A percentile compares a stretch with the other conserved stretches of the same genome.
These are phyloP conservation scores for Astragalus glycyphyllos DNA, from an alignment of 306 rosid genomes.

Conservation along the genomic window DNA sequence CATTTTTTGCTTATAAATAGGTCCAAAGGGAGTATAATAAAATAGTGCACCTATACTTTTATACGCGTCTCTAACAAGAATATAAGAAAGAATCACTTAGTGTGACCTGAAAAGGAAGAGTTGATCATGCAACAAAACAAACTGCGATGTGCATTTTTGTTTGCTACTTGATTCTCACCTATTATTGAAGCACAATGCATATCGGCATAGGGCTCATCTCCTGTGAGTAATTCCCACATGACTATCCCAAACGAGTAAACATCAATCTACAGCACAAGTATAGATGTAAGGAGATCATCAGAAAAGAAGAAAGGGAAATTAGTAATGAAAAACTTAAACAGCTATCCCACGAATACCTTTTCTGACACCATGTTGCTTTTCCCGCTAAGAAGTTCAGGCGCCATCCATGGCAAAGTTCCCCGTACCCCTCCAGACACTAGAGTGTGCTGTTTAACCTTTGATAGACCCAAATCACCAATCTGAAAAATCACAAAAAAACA, in stretches of 20 bases:
- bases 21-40: background rate
- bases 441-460: constrained; percentile 96
- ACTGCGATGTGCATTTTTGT: constrained; percentile 24
- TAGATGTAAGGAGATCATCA: constrained; percentile 31
- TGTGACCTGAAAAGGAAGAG: constrained; percentile 1
- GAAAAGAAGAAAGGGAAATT: no score
- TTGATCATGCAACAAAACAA: constrained; percentile 19
- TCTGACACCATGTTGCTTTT: constrained; percentile 98
- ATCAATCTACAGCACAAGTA: constrained; percentile 78
- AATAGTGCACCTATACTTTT: constrained; percentile 4
- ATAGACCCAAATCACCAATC: constrained; percentile 99
- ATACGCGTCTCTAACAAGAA: constrained; percentile 22
- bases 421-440: constrained; percentile 99
- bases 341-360: constrained; percentile 62
- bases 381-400: constrained; percentile 98
- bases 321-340: no score
- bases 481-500: constrained; percentile 46
- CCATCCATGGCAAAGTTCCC: constrained; percentile 99
- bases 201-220: constrained; percentile 93
- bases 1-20: no score
- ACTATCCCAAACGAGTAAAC: constrained; percentile 98
- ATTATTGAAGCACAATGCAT: constrained; percentile 99
- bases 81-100: constrained; percentile 1
- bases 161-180: constrained; percentile 65
- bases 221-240: constrained; percentile 99